Conservation (phyloP, 2,329 filamentous ascomycete genomes). For the Aaosphaeria arxii region DNA sequence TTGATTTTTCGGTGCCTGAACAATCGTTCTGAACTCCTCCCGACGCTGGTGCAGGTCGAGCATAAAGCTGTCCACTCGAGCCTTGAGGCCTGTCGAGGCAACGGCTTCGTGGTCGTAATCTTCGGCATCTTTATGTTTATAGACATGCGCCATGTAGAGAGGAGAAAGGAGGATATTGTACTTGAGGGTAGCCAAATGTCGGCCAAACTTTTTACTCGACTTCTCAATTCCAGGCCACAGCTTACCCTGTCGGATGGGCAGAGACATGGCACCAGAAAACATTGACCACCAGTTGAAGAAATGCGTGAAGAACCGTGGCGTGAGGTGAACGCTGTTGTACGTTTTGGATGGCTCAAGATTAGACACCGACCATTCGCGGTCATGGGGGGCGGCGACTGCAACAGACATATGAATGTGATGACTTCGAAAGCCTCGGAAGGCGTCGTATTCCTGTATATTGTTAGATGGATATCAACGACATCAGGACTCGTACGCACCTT, state of each 20-base stretch:
- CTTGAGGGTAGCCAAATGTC: constrained; percentile 97
- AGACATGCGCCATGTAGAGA: constrained; percentile 92
- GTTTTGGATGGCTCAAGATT: constrained; percentile 76
- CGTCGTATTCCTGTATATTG: constrained; percentile 62
- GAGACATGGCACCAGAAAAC: constrained; percentile 90
- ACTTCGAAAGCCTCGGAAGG: constrained; percentile 94
- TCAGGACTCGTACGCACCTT: constrained; percentile 23
- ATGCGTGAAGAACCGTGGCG: constrained; percentile 94
- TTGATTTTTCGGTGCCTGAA: constrained; percentile 59
- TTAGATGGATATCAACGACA: constrained; percentile 10
- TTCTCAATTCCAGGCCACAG: constrained; percentile 93
- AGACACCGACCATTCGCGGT: constrained; percentile 79
- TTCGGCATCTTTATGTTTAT: constrained; percentile 95
- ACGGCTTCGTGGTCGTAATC: constrained; percentile 76
- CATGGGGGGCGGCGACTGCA: constrained; percentile 80
- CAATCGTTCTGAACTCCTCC: constrained; percentile 83
- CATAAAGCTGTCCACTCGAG: constrained; percentile 95
- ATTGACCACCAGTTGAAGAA: constrained; percentile 98
- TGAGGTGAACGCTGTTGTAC: constrained; percentile 95
- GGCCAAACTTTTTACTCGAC: constrained; percentile 96
- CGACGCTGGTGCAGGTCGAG: constrained; percentile 91
- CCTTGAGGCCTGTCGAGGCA: constrained; percentile 93
- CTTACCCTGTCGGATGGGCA: constrained; percentile 87
- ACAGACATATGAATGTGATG: constrained; percentile 95
- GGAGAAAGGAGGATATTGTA: constrained; percentile 92